Evolutionary conservation across 2,329 filamentous ascomycete species (phyloP), one percentile per base, ranked within the genome.

Genomic region (Lachnellula hyalina): DNA sequence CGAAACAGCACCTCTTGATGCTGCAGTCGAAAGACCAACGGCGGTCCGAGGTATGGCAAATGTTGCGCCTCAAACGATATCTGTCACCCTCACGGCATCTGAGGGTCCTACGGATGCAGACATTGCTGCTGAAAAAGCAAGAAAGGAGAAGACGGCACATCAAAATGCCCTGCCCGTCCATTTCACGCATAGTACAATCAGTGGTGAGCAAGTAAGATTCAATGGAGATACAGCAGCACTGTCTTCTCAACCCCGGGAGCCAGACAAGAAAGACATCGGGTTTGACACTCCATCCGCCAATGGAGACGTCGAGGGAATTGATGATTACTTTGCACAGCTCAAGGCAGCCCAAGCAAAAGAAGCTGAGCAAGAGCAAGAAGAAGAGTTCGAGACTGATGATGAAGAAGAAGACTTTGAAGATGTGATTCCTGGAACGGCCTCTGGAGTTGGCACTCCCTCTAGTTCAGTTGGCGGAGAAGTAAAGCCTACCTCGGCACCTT

Each of bases 141-240:
- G 79, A 46, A 86, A 84, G 67, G 84, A 86, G 65, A 82, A 83
- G 69, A 76, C 85, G 59, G 82, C 84, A 1, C 75, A 77, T 61
- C 84, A 89, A 66, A 90, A 90, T 66, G 84, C 82, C 7, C 71
- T 90, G 57, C 87, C 87, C 2, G 73, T 78, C 8, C 90, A 87
- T 85, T 87, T 89, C 72, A 82, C 83, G 0, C 81, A 85, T 54
- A 87, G 84, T 59, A 89, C 86, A 2, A 80, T 89, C 47, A 83
- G 78, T 4, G 82, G 83, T 49, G 78, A 83, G 55, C 79, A 81
- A n/a, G 87, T 82, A 68, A 71, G 74, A 41, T 73, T 70, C 61
- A 68, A 72, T 60, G 61, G 66, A 40, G 71, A 68, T 51, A 67
- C 57, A 11, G 62, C 69, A 21, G 68, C 72, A 25, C 75, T 75